Base-by-base conservation (phyloP, 768 basidiomycete species). In the Panellus pusillus region DNA sequence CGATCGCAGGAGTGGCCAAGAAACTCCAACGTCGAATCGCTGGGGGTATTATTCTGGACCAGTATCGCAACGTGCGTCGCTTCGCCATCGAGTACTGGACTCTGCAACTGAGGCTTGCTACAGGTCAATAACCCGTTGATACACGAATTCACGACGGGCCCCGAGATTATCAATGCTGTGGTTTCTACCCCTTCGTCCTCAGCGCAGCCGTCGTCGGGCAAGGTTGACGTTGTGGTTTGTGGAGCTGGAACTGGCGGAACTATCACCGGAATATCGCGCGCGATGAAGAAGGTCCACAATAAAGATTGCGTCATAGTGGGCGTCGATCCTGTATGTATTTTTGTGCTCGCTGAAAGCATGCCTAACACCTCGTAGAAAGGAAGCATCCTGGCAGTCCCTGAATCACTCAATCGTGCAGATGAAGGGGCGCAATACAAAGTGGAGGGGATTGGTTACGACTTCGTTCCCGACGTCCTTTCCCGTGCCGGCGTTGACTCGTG, bases 371-470 rank as follows among this genome's bases (percentile, higher is more conserved):
- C 12, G n/a, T 59, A 92, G 91, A 79, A 83, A 69, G 96, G 96
- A 38, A 97, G 94, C 61, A 81, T 96, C 52, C 83, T 98, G 28
- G 93, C 93, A 0, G 54, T 76, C 28, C 91, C 93, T 0, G 80
- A 84, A 37, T 57, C 65, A 15, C 73, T 93, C 44, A 93, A 93
- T 63, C 66, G 65, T 1, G 72, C 68, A 18, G 80, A 72, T 46
- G 70, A 68, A 38, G 85, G 80, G 9, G 65, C 63, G 24, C 70
- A 73, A 47, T 98, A 98, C 63, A 67, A 84, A 46, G 84, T 98
- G 18, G 97, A 99, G 68, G 97, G 97, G n/a, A 98, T 98, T 49
- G 97, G 97, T 24, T 93, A 94, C 62, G 93, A 96, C 68, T 96
- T 96, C 66, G 66, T 96, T 41, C 95, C 96, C 0, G 81, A 90